Evolutionary conservation across 768 basidiomycete genomes (phyloP).

Genomic region (Leccinum pellstonianum): DNA sequence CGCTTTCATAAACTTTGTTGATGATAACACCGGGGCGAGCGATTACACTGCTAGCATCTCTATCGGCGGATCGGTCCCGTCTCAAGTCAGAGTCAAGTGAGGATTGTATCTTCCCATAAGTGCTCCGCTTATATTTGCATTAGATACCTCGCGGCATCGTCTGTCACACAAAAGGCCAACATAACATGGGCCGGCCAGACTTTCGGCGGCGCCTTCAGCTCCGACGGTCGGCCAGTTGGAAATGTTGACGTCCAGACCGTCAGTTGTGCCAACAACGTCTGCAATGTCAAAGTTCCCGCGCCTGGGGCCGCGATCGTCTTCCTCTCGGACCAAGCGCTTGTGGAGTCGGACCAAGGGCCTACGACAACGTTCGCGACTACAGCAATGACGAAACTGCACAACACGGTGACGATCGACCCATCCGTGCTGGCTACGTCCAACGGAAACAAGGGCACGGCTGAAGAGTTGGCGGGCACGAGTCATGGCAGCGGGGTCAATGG

Average conservation of each 20-base stretch:
- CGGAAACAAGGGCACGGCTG: constrained; percentile 41
- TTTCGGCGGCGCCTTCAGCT: constrained; percentile 56
- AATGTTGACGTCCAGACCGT: constrained; percentile 54
- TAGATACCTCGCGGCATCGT: constrained; percentile 56
- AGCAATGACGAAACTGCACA: constrained; percentile 27
- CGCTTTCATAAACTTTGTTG: constrained; percentile 71
- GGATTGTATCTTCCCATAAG: constrained; percentile 16
- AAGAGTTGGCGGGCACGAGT: constrained; percentile 12
- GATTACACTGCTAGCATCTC: constrained; percentile 52
- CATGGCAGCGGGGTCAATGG: neutral
- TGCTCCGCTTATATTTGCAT: neutral
- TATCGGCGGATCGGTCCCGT: constrained; percentile 44
- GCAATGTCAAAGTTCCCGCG: constrained; percentile 61
- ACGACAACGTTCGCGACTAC: constrained; percentile 57
- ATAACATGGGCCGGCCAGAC: constrained; percentile 82
- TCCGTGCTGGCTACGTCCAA: constrained; percentile 61
- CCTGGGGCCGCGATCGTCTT: constrained; percentile 78
- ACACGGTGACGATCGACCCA: constrained; percentile 57
- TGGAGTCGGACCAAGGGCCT: constrained; percentile 34
- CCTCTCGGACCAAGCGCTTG: constrained; percentile 45
- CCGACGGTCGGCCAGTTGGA: constrained; percentile 68
- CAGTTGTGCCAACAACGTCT: constrained; percentile 54
- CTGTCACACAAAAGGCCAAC: constrained; percentile 59
- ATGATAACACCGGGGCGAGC: constrained; percentile 55
- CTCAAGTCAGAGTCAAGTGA: constrained; percentile 54